Evolutionary conservation across 306 rosid genomes (phyloP).

Genomic region (Chamaecrista fasciculata): DNA sequence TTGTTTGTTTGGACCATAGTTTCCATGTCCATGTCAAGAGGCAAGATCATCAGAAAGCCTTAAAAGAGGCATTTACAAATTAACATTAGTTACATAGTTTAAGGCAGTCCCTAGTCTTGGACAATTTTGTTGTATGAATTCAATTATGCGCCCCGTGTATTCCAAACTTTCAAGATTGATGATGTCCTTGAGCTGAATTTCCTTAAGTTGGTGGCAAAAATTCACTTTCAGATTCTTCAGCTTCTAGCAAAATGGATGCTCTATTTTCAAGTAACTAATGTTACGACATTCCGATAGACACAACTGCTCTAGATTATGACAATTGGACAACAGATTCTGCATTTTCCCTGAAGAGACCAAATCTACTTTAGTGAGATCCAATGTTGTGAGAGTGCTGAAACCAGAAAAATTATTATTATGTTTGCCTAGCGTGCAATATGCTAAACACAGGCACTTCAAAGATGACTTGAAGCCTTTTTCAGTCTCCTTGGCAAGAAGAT

Average conservation of each 20-base stretch:
- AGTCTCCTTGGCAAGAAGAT: constrained; percentile 2
- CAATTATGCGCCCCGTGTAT: constrained; percentile 14
- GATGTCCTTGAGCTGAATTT: neutral
- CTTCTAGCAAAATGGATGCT: neutral
- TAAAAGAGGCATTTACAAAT: neutral
- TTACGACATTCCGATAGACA: neutral
- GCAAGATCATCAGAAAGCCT: neutral
- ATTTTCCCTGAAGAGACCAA: neutral
- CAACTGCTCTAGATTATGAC: neutral
- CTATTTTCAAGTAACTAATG: neutral
- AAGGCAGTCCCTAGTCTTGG: constrained; percentile 22
- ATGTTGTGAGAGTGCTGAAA: constrained; percentile 16
- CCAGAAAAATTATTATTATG: neutral
- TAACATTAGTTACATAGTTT: constrained; percentile 6
- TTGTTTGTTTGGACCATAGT: neutral
- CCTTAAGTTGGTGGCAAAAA: neutral
- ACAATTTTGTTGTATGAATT: neutral
- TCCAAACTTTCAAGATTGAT: neutral
- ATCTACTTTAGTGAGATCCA: constrained; percentile 30
- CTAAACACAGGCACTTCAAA: constrained; percentile 25
- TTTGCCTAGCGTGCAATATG: constrained; percentile 30
- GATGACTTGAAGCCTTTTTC: neutral
- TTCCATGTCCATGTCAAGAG: neutral
- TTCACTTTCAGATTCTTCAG: neutral
- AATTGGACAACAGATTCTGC: neutral